phyloP scores from a whole-genome alignment of 768 basidiomycete species.

The Clitopilus passeckerianus region DNA sequence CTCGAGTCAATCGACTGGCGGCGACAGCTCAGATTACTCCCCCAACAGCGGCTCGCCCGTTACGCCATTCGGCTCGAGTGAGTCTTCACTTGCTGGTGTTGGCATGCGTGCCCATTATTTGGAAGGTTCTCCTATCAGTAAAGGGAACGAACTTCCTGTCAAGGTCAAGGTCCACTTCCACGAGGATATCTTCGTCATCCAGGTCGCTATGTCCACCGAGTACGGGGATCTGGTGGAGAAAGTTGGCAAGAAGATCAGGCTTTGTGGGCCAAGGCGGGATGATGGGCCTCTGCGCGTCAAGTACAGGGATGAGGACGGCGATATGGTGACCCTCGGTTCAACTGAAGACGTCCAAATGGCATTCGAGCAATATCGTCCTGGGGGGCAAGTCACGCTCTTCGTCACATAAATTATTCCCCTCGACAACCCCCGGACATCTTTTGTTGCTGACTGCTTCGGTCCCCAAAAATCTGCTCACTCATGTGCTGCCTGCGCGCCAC shows the following conservation, averaged over 20 bases:
- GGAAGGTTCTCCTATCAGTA: not conserved
- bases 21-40: slow-evolving; percentile 78
- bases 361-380: slow-evolving; percentile 76
- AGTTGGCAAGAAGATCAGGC: slow-evolving; percentile 88
- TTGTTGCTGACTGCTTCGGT: slow-evolving; percentile 4
- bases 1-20: slow-evolving; percentile 75
- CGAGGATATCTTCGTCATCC: slow-evolving; percentile 93
- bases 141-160: slow-evolving; percentile 37
- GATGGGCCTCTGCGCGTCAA: slow-evolving; percentile 82
- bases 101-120: slow-evolving; percentile 33
- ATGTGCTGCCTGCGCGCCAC: slow-evolving; percentile 2
- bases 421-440: not conserved
- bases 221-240: slow-evolving; percentile 84
- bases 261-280: slow-evolving; percentile 79
- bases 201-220: slow-evolving; percentile 75
- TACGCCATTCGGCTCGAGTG: slow-evolving; percentile 88
- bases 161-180: slow-evolving; percentile 95
- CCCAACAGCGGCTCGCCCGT: slow-evolving; percentile 84
- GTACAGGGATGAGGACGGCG: slow-evolving; percentile 91
- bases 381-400: slow-evolving; percentile 77
- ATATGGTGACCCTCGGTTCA: slow-evolving; percentile 81
- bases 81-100: slow-evolving; percentile 65
- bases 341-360: slow-evolving; percentile 95
- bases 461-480: slow-evolving; percentile 2
- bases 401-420: slow-evolving; percentile 49